Evolutionary conservation across 164 flowering plant genomes (phyloP), one percentile per base, ranked within the genome.

Genomic region (Vitis riparia): DNA sequence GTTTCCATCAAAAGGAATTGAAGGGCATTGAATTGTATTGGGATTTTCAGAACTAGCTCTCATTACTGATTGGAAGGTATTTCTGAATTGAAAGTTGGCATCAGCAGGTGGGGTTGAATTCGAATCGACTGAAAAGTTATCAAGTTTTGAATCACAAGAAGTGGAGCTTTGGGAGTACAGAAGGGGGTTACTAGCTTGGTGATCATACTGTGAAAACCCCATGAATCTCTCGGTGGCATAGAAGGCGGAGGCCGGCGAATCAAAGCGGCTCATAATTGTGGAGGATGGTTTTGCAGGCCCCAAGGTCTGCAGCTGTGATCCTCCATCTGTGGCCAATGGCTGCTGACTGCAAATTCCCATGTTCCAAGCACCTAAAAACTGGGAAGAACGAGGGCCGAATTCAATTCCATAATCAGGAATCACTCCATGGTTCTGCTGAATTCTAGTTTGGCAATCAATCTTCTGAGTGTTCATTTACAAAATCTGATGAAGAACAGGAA

Each of bases 391-490:
- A 47, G 55, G 67, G 30, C 65, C 71, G 57, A 75, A 64, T 17
- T 80, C 83, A 14, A 71, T 55, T 44, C 67, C n/a, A 59, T 55
- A 77, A 68, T 79, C 83, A 51, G 48, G 68, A 23, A 74, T 23
- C 11, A 79, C 51, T 65, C 75, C 82, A 64, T 76, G 53, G 55
- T 70, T 82, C 29, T 72, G 68, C 53, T 71, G 76, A 30, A 78
- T 19, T 56, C 59, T 51, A 15, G 77, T 76, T 58, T 72, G 71
- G 76, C 59, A 62, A 19, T 62, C 77, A n/a, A 77, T 59, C 76
- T 80, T 83, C 14, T 69, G 64, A 64, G 69, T 68, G 79, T 78
- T 85, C 90, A 90, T 90, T 76, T 84, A 73, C 84, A 75, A 6
- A 37, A 37, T 37, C 44, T 37, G 65, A 47, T 13, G 27, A 29